Conservation (phyloP, 345 rosid species). For the Toxicodendron radicans region DNA sequence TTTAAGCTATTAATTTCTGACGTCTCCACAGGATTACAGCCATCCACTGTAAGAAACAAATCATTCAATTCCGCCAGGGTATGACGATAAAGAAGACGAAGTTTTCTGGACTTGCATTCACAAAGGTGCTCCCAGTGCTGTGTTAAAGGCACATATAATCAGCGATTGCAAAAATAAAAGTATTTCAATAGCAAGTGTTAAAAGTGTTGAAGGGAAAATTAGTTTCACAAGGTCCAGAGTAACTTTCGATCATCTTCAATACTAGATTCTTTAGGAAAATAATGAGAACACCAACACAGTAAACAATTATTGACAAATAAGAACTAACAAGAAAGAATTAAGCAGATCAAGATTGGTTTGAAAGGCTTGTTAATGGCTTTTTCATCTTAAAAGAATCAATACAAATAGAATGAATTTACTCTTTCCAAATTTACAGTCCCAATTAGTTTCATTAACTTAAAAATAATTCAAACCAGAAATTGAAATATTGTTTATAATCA, state of each 20-base stretch:
- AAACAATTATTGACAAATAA: neutral
- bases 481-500: neutral
- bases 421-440: too few relatives aligned
- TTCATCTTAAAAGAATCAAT: neutral
- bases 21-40: slow-evolving; percentile 32
- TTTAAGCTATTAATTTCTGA: slow-evolving; percentile 35
- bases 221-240: neutral
- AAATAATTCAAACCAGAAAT: neutral
- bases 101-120: slow-evolving; percentile 76
- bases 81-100: slow-evolving; percentile 70
- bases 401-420: neutral
- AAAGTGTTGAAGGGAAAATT: neutral
- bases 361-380: neutral
- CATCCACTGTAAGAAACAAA: slow-evolving; percentile 48
- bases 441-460: neutral
- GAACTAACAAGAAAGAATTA: neutral
- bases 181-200: neutral
- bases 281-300: neutral
- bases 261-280: neutral
- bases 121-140: slow-evolving; percentile 95
- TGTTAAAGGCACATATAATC: slow-evolving; percentile 29
- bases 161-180: neutral
- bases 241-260: neutral
- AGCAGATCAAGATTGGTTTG: neutral
- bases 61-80: slow-evolving; percentile 70